Percentiles rank a stretch among this genome's conserved stretches.
phyloP scores from a whole-genome alignment of 352 stramenopile genomes.

The Phytophthora tentaculata region DNA sequence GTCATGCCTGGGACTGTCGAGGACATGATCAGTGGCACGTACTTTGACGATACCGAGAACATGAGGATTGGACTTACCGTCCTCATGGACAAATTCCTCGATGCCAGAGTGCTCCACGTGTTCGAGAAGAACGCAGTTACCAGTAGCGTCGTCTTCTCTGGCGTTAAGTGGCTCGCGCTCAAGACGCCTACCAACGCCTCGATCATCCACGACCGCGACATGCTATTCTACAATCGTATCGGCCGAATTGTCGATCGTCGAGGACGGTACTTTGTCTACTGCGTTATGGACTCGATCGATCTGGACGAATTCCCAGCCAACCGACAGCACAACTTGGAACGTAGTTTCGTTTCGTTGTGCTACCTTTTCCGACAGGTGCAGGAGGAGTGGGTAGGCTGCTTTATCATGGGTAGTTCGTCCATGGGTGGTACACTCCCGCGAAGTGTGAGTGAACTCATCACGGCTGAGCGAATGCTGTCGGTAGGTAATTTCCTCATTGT shows the following conservation, averaged over 20 bases:
- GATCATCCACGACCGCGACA: constrained; percentile 63
- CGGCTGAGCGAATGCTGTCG: constrained; percentile 43
- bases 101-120: constrained; percentile 63
- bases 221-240: constrained; percentile 63
- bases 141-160: constrained; percentile 61
- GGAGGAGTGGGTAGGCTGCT: constrained; percentile 57
- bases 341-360: constrained; percentile 58
- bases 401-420: constrained; percentile 58
- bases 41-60: constrained; percentile 60
- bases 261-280: constrained; percentile 67
- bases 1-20: constrained; percentile 63
- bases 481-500: constrained; percentile 51
- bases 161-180: constrained; percentile 70
- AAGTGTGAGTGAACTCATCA: constrained; percentile 55
- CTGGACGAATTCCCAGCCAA: constrained; percentile 58
- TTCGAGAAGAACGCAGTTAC: constrained; percentile 54
- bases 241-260: constrained; percentile 63
- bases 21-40: constrained; percentile 58
- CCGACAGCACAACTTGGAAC: constrained; percentile 37
- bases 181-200: constrained; percentile 40
- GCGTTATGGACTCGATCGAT: constrained; percentile 65
- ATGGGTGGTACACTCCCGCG: constrained; percentile 47
- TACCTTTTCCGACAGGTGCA: constrained; percentile 69
- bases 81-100: constrained; percentile 54
- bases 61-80: constrained; percentile 55